Conservation (phyloP, 2,329 filamentous ascomycete genomes). For the Alternaria longipes region DNA sequence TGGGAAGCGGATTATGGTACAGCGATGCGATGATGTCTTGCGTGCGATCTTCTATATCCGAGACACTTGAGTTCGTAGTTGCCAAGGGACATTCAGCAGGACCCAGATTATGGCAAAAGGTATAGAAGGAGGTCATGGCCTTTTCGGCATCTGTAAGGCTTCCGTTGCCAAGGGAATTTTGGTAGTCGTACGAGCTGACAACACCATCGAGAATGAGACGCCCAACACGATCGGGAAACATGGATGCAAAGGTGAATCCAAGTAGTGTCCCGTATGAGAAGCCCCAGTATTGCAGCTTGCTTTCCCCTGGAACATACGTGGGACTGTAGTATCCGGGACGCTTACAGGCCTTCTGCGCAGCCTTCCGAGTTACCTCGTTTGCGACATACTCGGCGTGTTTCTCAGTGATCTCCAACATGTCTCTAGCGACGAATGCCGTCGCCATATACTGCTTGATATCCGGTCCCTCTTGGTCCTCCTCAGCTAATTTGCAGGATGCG, state of each 20-base stretch:
- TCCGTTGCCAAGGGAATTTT: conserved; percentile 50
- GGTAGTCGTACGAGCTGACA: conserved; percentile 51
- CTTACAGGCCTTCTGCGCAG: conserved; percentile 2
- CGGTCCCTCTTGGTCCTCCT: conserved; percentile 37
- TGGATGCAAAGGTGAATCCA: conserved; percentile 50
- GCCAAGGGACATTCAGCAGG: conserved; percentile 53
- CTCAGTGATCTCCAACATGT: conserved; percentile 62
- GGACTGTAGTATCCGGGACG: background rate
- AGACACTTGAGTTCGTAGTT: conserved; percentile 40
- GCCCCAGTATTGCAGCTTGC: conserved; percentile 56
- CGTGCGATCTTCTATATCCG: conserved; percentile 49
- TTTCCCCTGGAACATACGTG: conserved; percentile 21
- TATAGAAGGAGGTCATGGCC: conserved; percentile 55
- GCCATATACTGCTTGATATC: conserved; percentile 56
- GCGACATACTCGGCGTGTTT: conserved; percentile 50
- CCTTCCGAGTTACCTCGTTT: conserved; percentile 12
- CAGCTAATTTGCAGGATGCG: conserved; percentile 35
- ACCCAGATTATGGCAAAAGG: conserved; percentile 55
- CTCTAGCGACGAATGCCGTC: conserved; percentile 58
- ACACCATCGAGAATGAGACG: conserved; percentile 57
- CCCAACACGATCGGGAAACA: conserved; percentile 51
- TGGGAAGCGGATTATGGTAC: conserved; percentile 53
- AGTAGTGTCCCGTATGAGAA: conserved; percentile 60
- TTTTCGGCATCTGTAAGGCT: conserved; percentile 58
- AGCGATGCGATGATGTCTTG: conserved; percentile 48